phyloP scores from a whole-genome alignment of 2,329 filamentous ascomycete species.

The Blumeria hordei region DNA sequence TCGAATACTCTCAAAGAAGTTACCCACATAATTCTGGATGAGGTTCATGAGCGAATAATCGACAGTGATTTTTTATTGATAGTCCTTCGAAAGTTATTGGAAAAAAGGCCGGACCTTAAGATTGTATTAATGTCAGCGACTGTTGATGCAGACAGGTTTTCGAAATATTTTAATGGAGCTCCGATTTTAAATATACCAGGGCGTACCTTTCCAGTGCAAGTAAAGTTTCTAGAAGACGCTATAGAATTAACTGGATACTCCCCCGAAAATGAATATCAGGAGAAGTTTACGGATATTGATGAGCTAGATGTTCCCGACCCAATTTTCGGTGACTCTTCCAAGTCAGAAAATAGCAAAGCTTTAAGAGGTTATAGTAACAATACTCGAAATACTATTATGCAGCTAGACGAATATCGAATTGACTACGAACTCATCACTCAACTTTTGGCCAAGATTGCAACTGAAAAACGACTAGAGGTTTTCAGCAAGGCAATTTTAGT shows the following conservation, averaged over 20 bases:
- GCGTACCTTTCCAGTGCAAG: conserved; percentile 75
- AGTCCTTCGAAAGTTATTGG: conserved; percentile 62
- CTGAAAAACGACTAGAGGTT: conserved; percentile 33
- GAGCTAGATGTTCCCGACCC: conserved; percentile 27
- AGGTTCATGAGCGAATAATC: conserved; percentile 89
- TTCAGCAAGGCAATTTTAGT: conserved; percentile 87
- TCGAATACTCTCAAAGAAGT: conserved; percentile 70
- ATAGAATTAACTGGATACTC: conserved; percentile 65
- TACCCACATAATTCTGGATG: conserved; percentile 86
- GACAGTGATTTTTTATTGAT: conserved; percentile 93
- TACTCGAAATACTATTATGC: conserved; percentile 49
- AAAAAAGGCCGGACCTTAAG: conserved; percentile 55
- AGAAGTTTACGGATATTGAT: conserved; percentile 34
- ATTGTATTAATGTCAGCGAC: conserved; percentile 95
- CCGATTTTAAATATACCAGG: conserved; percentile 80
- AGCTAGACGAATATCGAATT: conserved; percentile 76
- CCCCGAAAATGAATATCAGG: conserved; percentile 21
- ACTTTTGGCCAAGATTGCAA: conserved; percentile 53
- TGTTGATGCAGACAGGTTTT: conserved; percentile 79
- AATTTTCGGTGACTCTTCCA: conserved; percentile 20
- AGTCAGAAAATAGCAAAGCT: conserved; percentile 33
- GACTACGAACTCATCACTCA: conserved; percentile 70
- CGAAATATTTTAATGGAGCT: conserved; percentile 62
- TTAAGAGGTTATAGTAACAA: conserved; percentile 50
- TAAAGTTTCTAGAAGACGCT: conserved; percentile 76